phyloP scores from a whole-genome alignment of 2,329 filamentous ascomycete genomes.

The Aspergillus phoenicis region DNA sequence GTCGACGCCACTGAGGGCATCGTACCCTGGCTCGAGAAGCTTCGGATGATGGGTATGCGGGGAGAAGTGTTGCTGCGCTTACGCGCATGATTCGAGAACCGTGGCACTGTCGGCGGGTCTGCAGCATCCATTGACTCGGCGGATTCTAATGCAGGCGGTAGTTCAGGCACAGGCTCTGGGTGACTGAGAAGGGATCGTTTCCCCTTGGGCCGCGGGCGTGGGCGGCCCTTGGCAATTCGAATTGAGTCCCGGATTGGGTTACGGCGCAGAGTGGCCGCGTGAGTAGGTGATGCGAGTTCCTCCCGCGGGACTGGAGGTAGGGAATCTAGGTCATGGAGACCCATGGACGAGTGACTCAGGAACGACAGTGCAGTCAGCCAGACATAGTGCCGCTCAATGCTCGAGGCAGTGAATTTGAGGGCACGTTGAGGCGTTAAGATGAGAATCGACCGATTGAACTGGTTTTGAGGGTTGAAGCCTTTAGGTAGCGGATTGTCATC shows the following conservation, averaged over 20 bases:
- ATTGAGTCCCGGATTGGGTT: conserved; percentile 83
- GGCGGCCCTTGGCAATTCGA: conserved; percentile 76
- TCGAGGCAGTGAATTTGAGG: conserved; percentile 87
- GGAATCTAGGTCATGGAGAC: conserved; percentile 71
- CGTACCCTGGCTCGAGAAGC: conserved; percentile 63
- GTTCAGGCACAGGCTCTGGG: conserved; percentile 37
- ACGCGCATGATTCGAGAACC: conserved; percentile 67
- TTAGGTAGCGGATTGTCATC: conserved; percentile 87
- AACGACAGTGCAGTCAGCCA: conserved; percentile 96
- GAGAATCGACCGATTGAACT: conserved; percentile 92
- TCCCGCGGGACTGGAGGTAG: conserved; percentile 56
- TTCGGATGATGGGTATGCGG: conserved; percentile 70
- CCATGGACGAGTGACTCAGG: conserved; percentile 84
- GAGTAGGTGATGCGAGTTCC: conserved; percentile 41
- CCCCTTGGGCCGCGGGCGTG: conserved; percentile 45
- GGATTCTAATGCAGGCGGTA: conserved; percentile 32
- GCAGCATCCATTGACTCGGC: conserved; percentile 46
- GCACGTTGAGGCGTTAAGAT: conserved; percentile 92
- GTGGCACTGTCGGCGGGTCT: conserved; percentile 56
- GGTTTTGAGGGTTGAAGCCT: conserved; percentile 54
- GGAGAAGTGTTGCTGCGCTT: conserved; percentile 90
- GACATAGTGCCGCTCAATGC: conserved; percentile 83
- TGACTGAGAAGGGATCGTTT: conserved; percentile 42
- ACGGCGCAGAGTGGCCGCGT: conserved; percentile 55
- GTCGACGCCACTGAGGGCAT: conserved; percentile 36